Percentiles rank a stretch among this genome's conserved stretches.
These are phyloP conservation scores for Xylaria sp. DNA, from an alignment of 495 filamentous ascomycete genomes.

Conservation along the genomic window DNA sequence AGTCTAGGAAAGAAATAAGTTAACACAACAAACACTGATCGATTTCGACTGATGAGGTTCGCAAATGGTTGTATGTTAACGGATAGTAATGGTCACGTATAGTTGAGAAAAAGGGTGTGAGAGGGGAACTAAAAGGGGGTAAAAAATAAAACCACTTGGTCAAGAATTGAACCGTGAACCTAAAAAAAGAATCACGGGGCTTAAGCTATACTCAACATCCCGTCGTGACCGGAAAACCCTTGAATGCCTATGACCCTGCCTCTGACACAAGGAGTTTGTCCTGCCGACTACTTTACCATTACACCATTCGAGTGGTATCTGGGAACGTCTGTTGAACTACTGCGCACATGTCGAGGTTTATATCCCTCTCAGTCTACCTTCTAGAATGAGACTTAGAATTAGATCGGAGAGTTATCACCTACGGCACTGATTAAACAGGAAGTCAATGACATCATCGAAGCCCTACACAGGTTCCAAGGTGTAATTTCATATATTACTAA, in stretches of 20 bases:
- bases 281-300: conserved; percentile 1
- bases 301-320: neutral
- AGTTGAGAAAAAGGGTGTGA: neutral
- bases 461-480: neutral
- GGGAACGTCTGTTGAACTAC: neutral
- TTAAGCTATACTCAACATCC: conserved; percentile 10
- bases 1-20: neutral
- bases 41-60: neutral
- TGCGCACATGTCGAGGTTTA: neutral
- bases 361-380: neutral
- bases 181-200: conserved; percentile 8
- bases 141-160: neutral
- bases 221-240: neutral
- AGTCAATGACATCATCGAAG: neutral
- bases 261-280: neutral
- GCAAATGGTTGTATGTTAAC: neutral
- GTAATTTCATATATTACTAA: neutral
- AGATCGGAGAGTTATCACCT: neutral
- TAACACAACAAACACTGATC: neutral
- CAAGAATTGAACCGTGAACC: neutral
- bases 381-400: neutral
- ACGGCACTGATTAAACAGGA: neutral
- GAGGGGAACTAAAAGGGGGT: neutral
- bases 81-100: neutral
- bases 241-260: conserved; percentile 11